Percentiles rank a stretch among this genome's conserved stretches.
These are phyloP conservation scores for Picea abies DNA, from an alignment of 83 land plant genomes.

Conservation along the genomic window DNA sequence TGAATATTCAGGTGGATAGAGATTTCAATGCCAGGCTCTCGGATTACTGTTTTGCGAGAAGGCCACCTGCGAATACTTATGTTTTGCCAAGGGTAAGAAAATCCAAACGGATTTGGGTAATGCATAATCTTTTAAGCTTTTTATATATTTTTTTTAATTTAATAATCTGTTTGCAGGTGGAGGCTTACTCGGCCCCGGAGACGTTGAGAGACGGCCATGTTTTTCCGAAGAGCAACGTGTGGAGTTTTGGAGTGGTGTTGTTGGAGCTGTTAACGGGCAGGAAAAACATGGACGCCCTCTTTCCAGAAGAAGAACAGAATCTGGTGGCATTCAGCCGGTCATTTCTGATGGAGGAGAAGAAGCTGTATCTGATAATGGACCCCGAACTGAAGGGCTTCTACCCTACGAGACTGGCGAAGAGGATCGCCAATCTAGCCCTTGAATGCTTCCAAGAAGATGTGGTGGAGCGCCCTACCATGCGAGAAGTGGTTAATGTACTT, in stretches of 20 bases:
- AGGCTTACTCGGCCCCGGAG: constrained; percentile 22
- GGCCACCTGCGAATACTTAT: too few relatives aligned
- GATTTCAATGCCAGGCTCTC: too few relatives aligned
- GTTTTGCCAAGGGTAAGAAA: neutral
- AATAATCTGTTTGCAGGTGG: neutral
- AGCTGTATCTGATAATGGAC: constrained; percentile 18
- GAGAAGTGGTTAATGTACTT: too few relatives aligned
- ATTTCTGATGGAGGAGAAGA: neutral
- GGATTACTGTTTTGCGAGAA: too few relatives aligned
- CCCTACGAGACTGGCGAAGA: constrained; percentile 11
- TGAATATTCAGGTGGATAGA: too few relatives aligned
- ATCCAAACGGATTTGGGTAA: neutral
- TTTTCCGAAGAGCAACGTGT: constrained; percentile 19
- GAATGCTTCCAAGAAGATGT: constrained; percentile 21
- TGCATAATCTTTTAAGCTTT: neutral
- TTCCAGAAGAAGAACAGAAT: constrained; percentile 1
- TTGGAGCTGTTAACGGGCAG: constrained; percentile 21
- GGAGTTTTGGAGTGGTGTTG: constrained; percentile 23
- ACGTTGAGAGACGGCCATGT: constrained; percentile 8
- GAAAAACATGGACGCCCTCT: constrained; percentile 5
- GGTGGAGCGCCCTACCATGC: constrained; percentile 22
- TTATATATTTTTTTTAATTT: too few relatives aligned
- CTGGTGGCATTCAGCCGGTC: neutral
- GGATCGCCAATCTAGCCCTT: constrained; percentile 5
- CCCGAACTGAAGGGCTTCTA: constrained; percentile 30